Evolutionary conservation across 306 rosid genomes (phyloP).

Genomic region (Cercis canadensis): DNA sequence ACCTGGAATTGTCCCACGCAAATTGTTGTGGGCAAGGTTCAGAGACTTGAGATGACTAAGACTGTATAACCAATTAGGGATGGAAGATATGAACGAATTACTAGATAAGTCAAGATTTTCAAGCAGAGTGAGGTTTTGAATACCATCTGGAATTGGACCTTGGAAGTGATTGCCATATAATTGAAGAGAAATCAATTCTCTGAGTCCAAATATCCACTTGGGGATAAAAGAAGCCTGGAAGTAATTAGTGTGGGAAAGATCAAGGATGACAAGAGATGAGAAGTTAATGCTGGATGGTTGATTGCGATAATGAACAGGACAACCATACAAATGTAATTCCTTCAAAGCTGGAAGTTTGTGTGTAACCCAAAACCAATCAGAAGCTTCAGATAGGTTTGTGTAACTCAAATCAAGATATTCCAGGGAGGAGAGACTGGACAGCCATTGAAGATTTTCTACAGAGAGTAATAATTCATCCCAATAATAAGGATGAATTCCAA

Average conservation of each 20-base stretch:
- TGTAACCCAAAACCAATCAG: slow-evolving; percentile 25
- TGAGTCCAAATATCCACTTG: not conserved
- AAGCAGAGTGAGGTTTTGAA: slow-evolving; percentile 35
- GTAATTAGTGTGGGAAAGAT: not conserved
- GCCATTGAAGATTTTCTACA: slow-evolving; percentile 9
- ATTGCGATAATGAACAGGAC: not conserved
- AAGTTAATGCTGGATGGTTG: not conserved
- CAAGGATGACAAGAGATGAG: not conserved
- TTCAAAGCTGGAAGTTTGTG: slow-evolving; percentile 25
- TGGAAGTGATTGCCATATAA: rapidly evolving
- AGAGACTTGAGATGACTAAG: slow-evolving; percentile 27
- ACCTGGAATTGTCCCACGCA: not conserved
- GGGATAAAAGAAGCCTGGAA: not conserved
- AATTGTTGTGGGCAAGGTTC: rapidly evolving
- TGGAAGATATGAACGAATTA: slow-evolving; percentile 9
- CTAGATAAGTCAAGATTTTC: not conserved
- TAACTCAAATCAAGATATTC: not conserved
- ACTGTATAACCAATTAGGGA: slow-evolving; percentile 20
- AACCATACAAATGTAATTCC: not conserved
- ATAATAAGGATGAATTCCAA: not conserved
- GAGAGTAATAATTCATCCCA: not conserved
- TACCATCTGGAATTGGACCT: not conserved
- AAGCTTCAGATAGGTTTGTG: not conserved
- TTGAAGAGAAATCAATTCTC: not conserved
- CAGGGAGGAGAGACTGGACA: slow-evolving; percentile 2